Percentiles rank a stretch among this genome's conserved stretches.
Evolutionary conservation across 768 basidiomycete genomes (phyloP).

Genomic region (Candolleomyces efflorescens): DNA sequence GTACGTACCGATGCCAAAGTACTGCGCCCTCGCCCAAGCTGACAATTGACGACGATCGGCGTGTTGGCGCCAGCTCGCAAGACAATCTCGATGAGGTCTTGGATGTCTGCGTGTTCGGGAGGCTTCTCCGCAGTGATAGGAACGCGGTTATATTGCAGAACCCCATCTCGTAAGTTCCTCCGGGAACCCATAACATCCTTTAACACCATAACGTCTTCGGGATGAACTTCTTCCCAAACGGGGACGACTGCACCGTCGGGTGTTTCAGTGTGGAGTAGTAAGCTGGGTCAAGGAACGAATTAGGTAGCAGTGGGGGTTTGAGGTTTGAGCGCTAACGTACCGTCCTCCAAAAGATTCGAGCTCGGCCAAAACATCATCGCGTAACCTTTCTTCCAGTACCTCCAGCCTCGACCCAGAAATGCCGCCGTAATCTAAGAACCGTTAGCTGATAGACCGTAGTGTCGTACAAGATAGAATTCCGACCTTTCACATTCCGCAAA

Average conservation of each 20-base stretch:
- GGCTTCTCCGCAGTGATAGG: conserved; percentile 91
- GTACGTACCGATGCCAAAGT: conserved; percentile 77
- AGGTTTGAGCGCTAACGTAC: conserved; percentile 30
- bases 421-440: conserved; percentile 79
- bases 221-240: conserved; percentile 87
- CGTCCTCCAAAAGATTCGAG: conserved; percentile 79
- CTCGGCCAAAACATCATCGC: conserved; percentile 84
- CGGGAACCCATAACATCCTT: conserved; percentile 83
- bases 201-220: conserved; percentile 69
- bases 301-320: neutral
- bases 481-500: conserved; percentile 92
- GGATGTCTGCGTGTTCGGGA: conserved; percentile 70
- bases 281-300: conserved; percentile 30
- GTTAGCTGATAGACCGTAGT: neutral
- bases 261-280: conserved; percentile 89
- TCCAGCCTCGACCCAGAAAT: conserved; percentile 90
- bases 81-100: conserved; percentile 75
- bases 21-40: conserved; percentile 89
- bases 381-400: conserved; percentile 84
- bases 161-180: conserved; percentile 41
- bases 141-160: conserved; percentile 76
- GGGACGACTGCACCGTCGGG: conserved; percentile 85
- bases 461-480: neutral
- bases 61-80: conserved; percentile 64
- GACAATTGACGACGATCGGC: conserved; percentile 92